Evolutionary conservation across 768 basidiomycete genomes (phyloP), one percentile per base, ranked within the genome.

Genomic region (Gloeophyllum trabeum): DNA sequence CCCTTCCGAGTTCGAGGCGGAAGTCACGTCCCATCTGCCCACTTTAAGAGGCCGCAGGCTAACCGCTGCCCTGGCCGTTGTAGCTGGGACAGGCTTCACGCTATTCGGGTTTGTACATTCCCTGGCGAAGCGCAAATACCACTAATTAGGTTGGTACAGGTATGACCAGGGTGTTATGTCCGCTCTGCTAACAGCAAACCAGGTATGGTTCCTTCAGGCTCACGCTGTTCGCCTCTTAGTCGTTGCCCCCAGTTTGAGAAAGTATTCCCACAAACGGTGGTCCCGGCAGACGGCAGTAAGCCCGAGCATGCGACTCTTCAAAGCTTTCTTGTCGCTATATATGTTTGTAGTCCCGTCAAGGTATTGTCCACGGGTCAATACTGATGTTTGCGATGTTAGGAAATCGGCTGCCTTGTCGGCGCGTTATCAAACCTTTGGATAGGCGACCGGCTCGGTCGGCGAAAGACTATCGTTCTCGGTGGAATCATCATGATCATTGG

Each of bases 131-230:
- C 24, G 6, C 5, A 28, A 7, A 34, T 35, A n/a, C 37, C 16
- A 20, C n/a, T 20, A 6, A 34, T 37, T 25, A 12, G 5, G 30
- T 22, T n/a, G 14, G 1, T 19, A 12, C 39, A 76, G 75, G 21
- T 81, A 79, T 57, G 79, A 81, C 50, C 80, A 81, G 52, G 79
- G 78, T 34, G 79, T 80, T 24, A 78, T 81, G 78, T 73, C 71
- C n/a, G 75, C 77, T 14, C 60, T 80, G 18, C 57, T 81, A 39
- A 77, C 71, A 3, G 70, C 79, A 0, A 60, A 61, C 36, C 69
- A 73, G 61, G 73, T 73, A 43, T 18, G 26, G 24, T 6, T 12
- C 14, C 3, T 21, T 14, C n/a, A n/a, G n/a, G n/a, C n/a, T n/a
- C n/a, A n/a, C n/a, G n/a, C n/a, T n/a, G n/a, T n/a, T n/a, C n/a